Evolutionary conservation across 371 early-diverging fungal species (phyloP).

Genomic region (Amoeboaphelidium protococcarum): DNA sequence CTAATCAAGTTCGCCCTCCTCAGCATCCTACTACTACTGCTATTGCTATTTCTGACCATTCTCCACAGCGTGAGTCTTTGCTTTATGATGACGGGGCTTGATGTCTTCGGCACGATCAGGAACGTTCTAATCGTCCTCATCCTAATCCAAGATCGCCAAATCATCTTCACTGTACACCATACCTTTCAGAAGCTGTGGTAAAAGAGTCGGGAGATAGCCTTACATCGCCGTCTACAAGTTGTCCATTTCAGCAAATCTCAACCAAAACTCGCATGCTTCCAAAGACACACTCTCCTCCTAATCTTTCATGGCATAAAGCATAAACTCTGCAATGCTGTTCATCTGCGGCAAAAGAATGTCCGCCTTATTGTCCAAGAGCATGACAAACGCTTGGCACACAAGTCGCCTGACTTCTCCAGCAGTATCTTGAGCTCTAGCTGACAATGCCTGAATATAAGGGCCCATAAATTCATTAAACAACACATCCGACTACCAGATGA

Average conservation of each 20-base stretch:
- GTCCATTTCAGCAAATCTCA: constrained; percentile 75
- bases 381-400: constrained; percentile 76
- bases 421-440: constrained; percentile 45
- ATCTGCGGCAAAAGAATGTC: constrained; percentile 54
- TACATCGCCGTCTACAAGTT: constrained; percentile 40
- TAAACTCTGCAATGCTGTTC: constrained; percentile 57
- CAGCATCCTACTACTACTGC: constrained; percentile 4
- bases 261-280: constrained; percentile 93
- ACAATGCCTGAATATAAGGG: constrained; percentile 45
- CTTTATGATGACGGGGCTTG: constrained; percentile 69
- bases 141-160: constrained; percentile 33
- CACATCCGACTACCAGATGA: constrained; percentile 23
- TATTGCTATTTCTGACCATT: constrained; percentile 11
- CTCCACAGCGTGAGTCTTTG: constrained; percentile 39
- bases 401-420: constrained; percentile 50
- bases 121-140: constrained; percentile 45
- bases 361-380: constrained; percentile 51
- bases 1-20: constrained; percentile 38
- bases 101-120: constrained; percentile 64
- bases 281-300: constrained; percentile 55
- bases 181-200: constrained; percentile 68
- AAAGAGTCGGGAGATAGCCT: constrained; percentile 40
- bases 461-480: constrained; percentile 40
- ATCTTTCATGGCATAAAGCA: constrained; percentile 64
- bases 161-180: constrained; percentile 89